Percentiles rank a stretch among this genome's conserved stretches.
These are phyloP conservation scores for Fraxinus cuspidata DNA, from an alignment of 257 asterid species.

Conservation along the genomic window DNA sequence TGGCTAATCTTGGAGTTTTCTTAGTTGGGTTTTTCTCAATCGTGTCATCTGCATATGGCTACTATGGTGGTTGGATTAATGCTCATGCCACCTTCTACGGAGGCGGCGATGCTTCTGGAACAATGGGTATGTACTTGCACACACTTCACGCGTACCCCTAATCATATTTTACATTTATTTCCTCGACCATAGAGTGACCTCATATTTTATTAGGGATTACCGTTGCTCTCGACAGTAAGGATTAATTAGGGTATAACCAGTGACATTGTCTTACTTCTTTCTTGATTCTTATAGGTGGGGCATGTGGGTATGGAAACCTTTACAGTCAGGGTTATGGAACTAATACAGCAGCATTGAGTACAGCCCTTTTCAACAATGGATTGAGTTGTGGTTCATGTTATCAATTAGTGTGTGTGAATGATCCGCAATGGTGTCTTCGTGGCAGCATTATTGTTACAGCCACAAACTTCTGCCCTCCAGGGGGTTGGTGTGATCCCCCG, in stretches of 20 bases:
- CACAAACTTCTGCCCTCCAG: conserved; percentile 95
- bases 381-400: conserved; percentile 80
- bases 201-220: not conserved
- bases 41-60: conserved; percentile 42
- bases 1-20: conserved; percentile 38
- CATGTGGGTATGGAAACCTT: conserved; percentile 92
- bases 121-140: conserved; percentile 64
- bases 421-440: conserved; percentile 55
- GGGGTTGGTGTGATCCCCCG: conserved; percentile 94
- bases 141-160: not conserved
- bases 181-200: not conserved
- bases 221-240: not conserved
- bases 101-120: conserved; percentile 95
- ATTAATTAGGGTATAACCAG: not conserved
- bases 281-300: conserved; percentile 58
- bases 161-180: not conserved
- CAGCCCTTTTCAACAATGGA: conserved; percentile 76
- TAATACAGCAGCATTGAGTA: conserved; percentile 82
- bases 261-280: not conserved
- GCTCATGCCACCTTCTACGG: conserved; percentile 97
- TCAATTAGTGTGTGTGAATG: conserved; percentile 65
- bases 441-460: conserved; percentile 81
- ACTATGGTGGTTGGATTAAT: conserved; percentile 79
- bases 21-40: conserved; percentile 48
- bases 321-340: conserved; percentile 86